Base-by-base conservation (phyloP, 768 basidiomycete species). In the Boletus insuetus region DNA sequence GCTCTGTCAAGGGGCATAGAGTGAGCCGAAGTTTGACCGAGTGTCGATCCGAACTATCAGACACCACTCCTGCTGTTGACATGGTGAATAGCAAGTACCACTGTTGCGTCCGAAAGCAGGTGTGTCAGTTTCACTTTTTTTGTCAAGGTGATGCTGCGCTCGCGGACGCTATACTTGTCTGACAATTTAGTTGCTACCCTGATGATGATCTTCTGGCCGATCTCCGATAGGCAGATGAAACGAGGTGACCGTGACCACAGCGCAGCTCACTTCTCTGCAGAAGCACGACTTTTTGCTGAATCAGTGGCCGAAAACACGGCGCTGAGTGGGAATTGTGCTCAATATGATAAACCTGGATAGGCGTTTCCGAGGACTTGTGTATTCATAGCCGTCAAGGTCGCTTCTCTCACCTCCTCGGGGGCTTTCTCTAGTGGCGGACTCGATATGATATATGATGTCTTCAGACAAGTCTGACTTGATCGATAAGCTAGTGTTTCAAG, bases 311-410 rank as follows among this genome's bases (percentile, higher is more conserved):
- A n/a, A 34, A 39, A 20, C 29, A 9, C 24, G 19, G 29, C 29
- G 29, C 29, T 29, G 29, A 29, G 17, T 41, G 49, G 16, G 35
- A 19, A 38, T 12, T 11, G 10, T 45, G n/a, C 14, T 29, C 9
- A 31, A 35, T 32, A 29, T 37, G 12, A 31, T n/a, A 20, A n/a
- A 34, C 31, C 40, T 22, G 29, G 16, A 11, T 43, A 20, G 40
- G 22, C 24, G 41, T 49, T 43, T 49, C 53, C 47, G 47, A 43
- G 53, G 53, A 54, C 39, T 35, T 48, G 46, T 16, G 20, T 22
- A 5, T 16, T 9, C 3, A 29, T 31, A 29, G 16, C 40, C 29
- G 17, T 29, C 16, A 24, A 31, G 29, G 10, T 11, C n/a, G 13
- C 24, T 31, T 29, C 4, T 42, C 32, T 41, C 22, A 17, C 46